Evolutionary conservation across 805 yeast species (phyloP), one percentile per base, ranked within the genome.

Genomic region (Pichia sporocuriosa): DNA sequence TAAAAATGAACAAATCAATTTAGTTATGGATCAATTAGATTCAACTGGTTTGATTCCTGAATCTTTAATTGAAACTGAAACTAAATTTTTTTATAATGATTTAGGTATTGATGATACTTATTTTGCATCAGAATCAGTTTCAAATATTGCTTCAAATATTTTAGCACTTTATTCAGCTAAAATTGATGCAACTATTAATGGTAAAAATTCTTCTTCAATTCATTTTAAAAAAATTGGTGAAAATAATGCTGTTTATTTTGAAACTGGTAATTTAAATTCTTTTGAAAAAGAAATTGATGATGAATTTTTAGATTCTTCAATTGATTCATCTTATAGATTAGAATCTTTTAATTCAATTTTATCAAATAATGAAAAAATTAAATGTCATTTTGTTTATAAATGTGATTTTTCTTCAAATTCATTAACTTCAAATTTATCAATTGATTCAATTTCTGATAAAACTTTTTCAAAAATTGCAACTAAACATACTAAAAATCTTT

Each of bases 21-120:
- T 72, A 47, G 97, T 90, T 33, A 75, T 87, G 63, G 95, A 87
- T 58, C 70, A 78, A 31, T 67, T 90, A 43, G 95, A 87, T 58
- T 70, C 74, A 40, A 77, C 81, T 26, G 97, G 96, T 0, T 85
- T 90, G 57, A 84, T 90, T 46, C 98, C 97, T 9, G 95, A 84
- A 53, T 65, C 75, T 43, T 70, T 87, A 53, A 84, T 90, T 50
- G 96, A 88, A 63, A 69, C 74, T 42, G 97, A 90, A 65, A 81
- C 90, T 7, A 75, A 71, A 45, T 88, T 96, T 94, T 89, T 90
- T 61, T 93, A 93, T 67, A 77, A 83, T 44, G 65, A 75, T 31
- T 71, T 90, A 50, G 96, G 96, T 22, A 87, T 90, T 45, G 96
- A 89, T 58, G 96, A 88, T 57, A 81, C 86, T 24, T 90, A 84